A percentile compares a stretch with the other conserved stretches of the same genome.
These are phyloP conservation scores for Exophiala mesophila DNA, from an alignment of 2,329 filamentous ascomycete species.

Conservation along the genomic window DNA sequence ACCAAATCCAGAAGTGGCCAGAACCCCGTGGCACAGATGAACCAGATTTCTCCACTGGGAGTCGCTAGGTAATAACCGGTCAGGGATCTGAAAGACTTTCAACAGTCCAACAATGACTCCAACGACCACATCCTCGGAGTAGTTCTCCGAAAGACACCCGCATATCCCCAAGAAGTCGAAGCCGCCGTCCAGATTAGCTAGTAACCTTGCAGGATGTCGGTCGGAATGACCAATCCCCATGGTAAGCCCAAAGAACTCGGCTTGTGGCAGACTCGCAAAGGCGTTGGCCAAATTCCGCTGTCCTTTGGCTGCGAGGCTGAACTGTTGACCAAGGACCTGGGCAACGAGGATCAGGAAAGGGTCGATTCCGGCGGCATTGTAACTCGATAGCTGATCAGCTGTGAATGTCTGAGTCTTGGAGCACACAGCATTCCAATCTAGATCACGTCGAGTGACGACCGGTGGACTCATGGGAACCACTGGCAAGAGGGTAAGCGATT, in stretches of 20 bases:
- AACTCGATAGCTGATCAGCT: conserved; percentile 2
- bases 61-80: conserved; percentile 1
- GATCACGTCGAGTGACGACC: not conserved
- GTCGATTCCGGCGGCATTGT: conserved; percentile 10
- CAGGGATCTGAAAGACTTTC: not conserved
- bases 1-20: conserved; percentile 6
- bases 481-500: not conserved
- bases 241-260: conserved; percentile 7
- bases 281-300: conserved; percentile 11
- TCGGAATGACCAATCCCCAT: conserved; percentile 10
- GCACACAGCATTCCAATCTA: conserved; percentile 1
- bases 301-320: conserved; percentile 4
- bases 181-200: conserved; percentile 5
- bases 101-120: conserved; percentile 6
- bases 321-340: conserved; percentile 4
- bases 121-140: conserved; percentile 6
- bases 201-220: conserved; percentile 6
- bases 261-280: conserved; percentile 10
- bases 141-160: conserved; percentile 7
- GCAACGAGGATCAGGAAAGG: conserved; percentile 9
- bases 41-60: conserved; percentile 9
- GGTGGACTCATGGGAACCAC: not conserved
- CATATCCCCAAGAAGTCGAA: conserved; percentile 8
- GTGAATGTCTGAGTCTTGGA: conserved; percentile 4
- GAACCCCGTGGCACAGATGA: conserved; percentile 7